These are phyloP conservation scores for Suillus cothurnatus DNA, from an alignment of 768 basidiomycete genomes.

Conservation along the genomic window DNA sequence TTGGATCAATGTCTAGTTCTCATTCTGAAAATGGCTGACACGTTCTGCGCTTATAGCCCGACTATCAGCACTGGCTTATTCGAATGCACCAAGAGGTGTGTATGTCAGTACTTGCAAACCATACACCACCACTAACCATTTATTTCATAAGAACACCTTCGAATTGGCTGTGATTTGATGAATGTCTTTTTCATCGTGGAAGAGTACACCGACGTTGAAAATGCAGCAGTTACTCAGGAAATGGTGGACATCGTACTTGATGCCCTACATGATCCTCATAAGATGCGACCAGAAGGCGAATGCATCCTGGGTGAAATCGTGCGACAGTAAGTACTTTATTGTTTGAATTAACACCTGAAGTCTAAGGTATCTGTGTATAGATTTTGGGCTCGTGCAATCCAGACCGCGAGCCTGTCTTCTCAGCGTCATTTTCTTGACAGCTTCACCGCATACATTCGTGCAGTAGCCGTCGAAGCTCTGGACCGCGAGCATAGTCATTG, in stretches of 20 bases:
- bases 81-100: slow-evolving; percentile 12
- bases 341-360: background rate
- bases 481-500: slow-evolving; percentile 15
- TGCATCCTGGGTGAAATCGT: slow-evolving; percentile 14
- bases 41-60: background rate
- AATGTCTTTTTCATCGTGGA: slow-evolving; percentile 35
- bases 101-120: background rate
- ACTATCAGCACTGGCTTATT: slow-evolving; percentile 11
- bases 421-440: slow-evolving; percentile 13
- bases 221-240: slow-evolving; percentile 4
- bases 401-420: slow-evolving; percentile 2
- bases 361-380: background rate
- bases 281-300: slow-evolving; percentile 14
- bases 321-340: slow-evolving; percentile 12
- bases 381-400: slow-evolving; percentile 11
- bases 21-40: too few species aligned
- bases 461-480: slow-evolving; percentile 6
- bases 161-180: slow-evolving; percentile 35
- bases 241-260: slow-evolving; percentile 14
- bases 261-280: slow-evolving; percentile 11
- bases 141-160: slow-evolving; percentile 25
- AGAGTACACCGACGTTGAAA: slow-evolving; percentile 31
- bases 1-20: slow-evolving; percentile 16
- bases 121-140: background rate
- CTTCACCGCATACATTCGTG: slow-evolving; percentile 7